Evolutionary conservation across 225 moss, liverwort and hornwort species (phyloP), one percentile per base, ranked within the genome.

Genomic region (Marchantia polymorpha): DNA sequence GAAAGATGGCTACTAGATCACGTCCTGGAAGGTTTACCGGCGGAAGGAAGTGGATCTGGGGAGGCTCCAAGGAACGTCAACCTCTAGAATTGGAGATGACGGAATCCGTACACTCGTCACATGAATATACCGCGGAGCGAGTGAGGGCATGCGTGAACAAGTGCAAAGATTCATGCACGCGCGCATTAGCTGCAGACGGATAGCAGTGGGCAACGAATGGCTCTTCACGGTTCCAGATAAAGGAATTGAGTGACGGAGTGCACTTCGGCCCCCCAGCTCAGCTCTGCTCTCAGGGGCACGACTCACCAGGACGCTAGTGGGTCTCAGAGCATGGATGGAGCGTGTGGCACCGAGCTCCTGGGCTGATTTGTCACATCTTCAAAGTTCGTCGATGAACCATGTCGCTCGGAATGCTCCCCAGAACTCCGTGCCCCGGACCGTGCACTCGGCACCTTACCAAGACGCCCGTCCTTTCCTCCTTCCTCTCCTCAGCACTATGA

Each of bases 291-390:
- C 10, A 5, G 16, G 20, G 58, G 17, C 13, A 58, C 6, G 58
- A 39, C 39, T 2, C 39, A 39, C 39, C 39, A 39, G 39, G 17
- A 0, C 17, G 58, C 19, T 4, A 7, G 61, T 61, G 8, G 9
- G 61, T 61, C 61, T 12, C 12, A 67, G 30, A 67, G 30, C 67
- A 67, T 30, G 67, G 67, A 67, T 27, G 67, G 59, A 76, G 58
- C 75, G 30, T 76, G 75, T 76, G 58, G 75, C 75, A 15, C 22
- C 31, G 17, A 58, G 59, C 31, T 48, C 30, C 31, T 22, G 39
- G 15, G 56, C 75, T 74, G 19, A 74, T 30, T 74, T 52, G 54
- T 19, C 52, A 30, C 55, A 12, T 20, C 26, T 55, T 46, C 46
- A 58, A 39, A 39, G 39, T 61, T 47, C 39, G 58, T 16, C 20